phyloP scores from a whole-genome alignment of 2,329 filamentous ascomycete genomes.

The Ceratocystis alfenasii region DNA sequence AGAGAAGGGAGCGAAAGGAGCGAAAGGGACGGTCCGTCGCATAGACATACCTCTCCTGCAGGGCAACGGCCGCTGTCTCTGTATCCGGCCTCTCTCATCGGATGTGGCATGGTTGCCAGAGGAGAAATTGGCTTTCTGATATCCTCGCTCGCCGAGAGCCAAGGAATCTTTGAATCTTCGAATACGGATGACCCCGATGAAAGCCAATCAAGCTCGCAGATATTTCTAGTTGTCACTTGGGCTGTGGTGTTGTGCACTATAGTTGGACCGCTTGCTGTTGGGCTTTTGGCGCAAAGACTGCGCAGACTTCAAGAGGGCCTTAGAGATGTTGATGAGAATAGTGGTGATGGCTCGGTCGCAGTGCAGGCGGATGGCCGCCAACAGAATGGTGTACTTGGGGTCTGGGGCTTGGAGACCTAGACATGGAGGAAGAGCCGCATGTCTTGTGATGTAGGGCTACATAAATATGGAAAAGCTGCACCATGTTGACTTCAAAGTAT shows the following conservation, averaged over 20 bases:
- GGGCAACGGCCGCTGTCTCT: constrained; percentile 41
- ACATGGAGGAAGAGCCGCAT: background rate
- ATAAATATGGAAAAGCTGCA: no score
- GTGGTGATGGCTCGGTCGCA: background rate
- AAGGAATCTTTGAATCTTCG: constrained; percentile 32
- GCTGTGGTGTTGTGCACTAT: constrained; percentile 45
- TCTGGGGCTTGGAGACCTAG: background rate
- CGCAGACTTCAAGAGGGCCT: background rate
- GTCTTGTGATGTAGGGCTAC: background rate
- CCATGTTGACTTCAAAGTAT: no score
- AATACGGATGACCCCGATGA: background rate
- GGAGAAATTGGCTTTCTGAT: constrained; percentile 66
- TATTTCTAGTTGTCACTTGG: constrained; percentile 45
- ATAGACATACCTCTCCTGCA: background rate
- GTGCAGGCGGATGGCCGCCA: background rate
- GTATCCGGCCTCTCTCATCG: constrained; percentile 55
- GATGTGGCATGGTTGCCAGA: constrained; percentile 58
- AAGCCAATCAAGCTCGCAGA: constrained; percentile 28
- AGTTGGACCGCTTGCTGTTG: constrained; percentile 38
- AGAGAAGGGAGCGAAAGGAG: background rate
- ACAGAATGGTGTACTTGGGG: constrained; percentile 5
- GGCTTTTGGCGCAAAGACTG: constrained; percentile 36
- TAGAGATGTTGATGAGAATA: background rate
- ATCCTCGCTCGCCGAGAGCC: constrained; percentile 51
- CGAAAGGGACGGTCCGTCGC: background rate